phyloP scores from a whole-genome alignment of 768 basidiomycete genomes.

The Hericium rajendrae region DNA sequence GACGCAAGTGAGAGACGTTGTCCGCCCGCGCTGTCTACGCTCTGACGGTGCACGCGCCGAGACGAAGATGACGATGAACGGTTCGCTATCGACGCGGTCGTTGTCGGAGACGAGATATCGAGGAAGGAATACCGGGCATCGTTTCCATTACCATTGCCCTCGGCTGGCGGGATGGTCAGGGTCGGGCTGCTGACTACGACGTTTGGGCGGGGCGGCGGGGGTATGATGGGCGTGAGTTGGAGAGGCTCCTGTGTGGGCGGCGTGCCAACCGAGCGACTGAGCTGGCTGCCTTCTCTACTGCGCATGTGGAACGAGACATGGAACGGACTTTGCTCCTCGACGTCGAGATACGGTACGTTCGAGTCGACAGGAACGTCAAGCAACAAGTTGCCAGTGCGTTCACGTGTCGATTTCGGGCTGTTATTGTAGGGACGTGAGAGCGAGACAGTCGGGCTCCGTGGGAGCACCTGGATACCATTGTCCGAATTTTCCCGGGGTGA shows the following conservation, averaged over 20 bases:
- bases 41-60: slow-evolving; percentile 1
- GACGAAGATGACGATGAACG: slow-evolving; percentile 5
- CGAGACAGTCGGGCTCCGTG: slow-evolving; percentile 14
- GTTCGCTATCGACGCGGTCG: background rate
- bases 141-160: background rate
- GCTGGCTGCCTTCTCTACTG: background rate
- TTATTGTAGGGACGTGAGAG: slow-evolving; percentile 5
- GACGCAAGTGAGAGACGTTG: slow-evolving; percentile 11
- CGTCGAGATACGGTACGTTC: slow-evolving; percentile 3
- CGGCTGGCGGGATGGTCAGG: background rate
- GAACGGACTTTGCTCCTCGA: slow-evolving; percentile 1
- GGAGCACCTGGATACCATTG: slow-evolving; percentile 12
- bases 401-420: background rate
- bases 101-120: slow-evolving; percentile 11
- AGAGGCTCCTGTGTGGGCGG: background rate
- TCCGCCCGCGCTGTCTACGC: background rate
- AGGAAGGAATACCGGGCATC: slow-evolving; percentile 11
- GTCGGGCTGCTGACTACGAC: background rate
- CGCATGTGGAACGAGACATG: background rate
- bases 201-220: background rate
- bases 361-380: slow-evolving; percentile 1
- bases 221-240: slow-evolving; percentile 1
- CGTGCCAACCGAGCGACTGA: background rate
- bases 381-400: slow-evolving; percentile 9
- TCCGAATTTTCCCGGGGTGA: slow-evolving; percentile 10